phyloP scores from a whole-genome alignment of 2,329 filamentous ascomycete species.

The Aspergillus aculeatinus region DNA sequence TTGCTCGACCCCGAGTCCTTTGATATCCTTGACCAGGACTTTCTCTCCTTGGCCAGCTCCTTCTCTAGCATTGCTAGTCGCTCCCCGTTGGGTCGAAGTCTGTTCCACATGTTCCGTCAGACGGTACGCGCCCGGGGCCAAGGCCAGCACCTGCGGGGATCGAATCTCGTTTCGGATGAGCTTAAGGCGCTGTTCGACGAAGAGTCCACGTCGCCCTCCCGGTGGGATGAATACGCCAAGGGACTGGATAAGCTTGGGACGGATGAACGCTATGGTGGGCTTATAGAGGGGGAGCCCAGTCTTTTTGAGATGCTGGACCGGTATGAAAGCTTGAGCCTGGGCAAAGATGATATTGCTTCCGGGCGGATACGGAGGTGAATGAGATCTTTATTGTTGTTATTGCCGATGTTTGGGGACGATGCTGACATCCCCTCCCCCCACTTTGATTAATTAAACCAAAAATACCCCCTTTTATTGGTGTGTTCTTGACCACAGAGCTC shows the following conservation, averaged over 20 bases:
- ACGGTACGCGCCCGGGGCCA: conserved; percentile 33
- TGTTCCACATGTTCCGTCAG: conserved; percentile 40
- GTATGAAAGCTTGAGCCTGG: conserved; percentile 40
- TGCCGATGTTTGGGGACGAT: background rate
- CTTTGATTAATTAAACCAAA: no score
- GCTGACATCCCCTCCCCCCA: background rate
- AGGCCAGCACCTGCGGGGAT: conserved; percentile 28
- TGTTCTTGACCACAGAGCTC: no score
- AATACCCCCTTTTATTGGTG: no score
- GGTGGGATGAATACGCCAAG: conserved; percentile 34
- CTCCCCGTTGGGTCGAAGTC: conserved; percentile 33
- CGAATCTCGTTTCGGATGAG: conserved; percentile 27
- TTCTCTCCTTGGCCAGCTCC: conserved; percentile 34
- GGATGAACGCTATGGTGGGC: conserved; percentile 33
- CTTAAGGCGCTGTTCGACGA: conserved; percentile 36
- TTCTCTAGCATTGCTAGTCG: conserved; percentile 36
- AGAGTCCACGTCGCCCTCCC: conserved; percentile 16
- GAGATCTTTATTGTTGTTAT: background rate
- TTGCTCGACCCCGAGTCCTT: conserved; percentile 31
- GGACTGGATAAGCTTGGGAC: conserved; percentile 36
- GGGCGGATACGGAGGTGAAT: conserved; percentile 19
- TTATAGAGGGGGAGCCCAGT: conserved; percentile 15
- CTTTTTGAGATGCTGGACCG: conserved; percentile 41
- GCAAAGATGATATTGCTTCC: conserved; percentile 32
- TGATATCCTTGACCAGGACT: conserved; percentile 36